These are phyloP conservation scores for Fistulinella cinereoalba DNA, from an alignment of 1,284 basidiomycete genomes.

Conservation along the genomic window DNA sequence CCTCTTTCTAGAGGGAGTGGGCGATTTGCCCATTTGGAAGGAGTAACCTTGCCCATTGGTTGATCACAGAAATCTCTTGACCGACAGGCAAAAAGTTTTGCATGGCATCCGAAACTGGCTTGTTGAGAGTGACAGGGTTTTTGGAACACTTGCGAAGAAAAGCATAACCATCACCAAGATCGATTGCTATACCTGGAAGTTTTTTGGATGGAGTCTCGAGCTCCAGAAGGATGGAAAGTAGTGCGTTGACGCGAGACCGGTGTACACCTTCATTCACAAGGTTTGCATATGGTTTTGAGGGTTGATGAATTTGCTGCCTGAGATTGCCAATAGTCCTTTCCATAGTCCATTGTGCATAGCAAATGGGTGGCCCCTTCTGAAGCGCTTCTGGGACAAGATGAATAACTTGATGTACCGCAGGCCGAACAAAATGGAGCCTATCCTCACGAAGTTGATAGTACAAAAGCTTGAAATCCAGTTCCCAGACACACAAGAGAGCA, in stretches of 20 bases:
- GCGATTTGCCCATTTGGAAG: background rate
- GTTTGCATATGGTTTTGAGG: background rate
- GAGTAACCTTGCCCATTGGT: background rate
- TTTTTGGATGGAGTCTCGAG: background rate
- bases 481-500: background rate
- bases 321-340: background rate
- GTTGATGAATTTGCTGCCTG: background rate
- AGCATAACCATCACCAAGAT: background rate
- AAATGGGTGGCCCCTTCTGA: background rate
- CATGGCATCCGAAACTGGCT: background rate
- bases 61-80: background rate
- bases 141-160: background rate
- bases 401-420: background rate
- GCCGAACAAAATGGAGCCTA: background rate
- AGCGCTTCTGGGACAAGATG: background rate
- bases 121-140: background rate
- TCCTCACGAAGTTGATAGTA: background rate
- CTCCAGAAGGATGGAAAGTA: background rate
- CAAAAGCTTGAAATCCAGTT: background rate
- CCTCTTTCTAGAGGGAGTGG: background rate
- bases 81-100: background rate
- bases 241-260: background rate
- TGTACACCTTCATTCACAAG: background rate
- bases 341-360: slow-evolving; percentile 1
- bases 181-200: background rate